A percentile compares a stretch with the other conserved stretches of the same genome.
Evolutionary conservation across 2,329 filamentous ascomycete species (phyloP).

Genomic region (Macrophomina phaseolina): DNA sequence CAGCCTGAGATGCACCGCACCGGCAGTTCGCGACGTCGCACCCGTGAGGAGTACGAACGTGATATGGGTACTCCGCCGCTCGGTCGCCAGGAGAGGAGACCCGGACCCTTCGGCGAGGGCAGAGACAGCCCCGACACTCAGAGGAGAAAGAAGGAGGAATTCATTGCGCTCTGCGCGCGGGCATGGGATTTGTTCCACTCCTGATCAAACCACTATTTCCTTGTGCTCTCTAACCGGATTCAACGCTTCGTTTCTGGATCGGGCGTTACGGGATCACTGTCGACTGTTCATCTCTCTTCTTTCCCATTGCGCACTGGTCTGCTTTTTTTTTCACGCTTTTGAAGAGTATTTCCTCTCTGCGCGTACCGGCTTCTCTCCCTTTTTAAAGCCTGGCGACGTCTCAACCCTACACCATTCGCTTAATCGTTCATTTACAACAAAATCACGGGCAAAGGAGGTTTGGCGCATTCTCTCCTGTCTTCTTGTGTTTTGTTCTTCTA

Average conservation of each 20-base stretch:
- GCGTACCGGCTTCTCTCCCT: slow-evolving; percentile 18
- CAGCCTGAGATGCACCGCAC: slow-evolving; percentile 50
- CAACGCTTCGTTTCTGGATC: slow-evolving; percentile 5
- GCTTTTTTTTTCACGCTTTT: slow-evolving; percentile 6
- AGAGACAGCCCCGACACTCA: slow-evolving; percentile 84
- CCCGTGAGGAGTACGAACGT: slow-evolving; percentile 85
- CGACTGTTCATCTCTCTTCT: neutral
- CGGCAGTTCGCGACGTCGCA: slow-evolving; percentile 73
- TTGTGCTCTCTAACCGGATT: neutral
- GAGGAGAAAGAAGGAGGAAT: slow-evolving; percentile 89
- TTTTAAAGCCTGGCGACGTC: slow-evolving; percentile 20
- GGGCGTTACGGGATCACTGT: slow-evolving; percentile 8
- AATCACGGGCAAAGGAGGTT: neutral
- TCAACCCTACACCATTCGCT: slow-evolving; percentile 21
- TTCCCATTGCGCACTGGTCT: slow-evolving; percentile 7
- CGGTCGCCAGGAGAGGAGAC: slow-evolving; percentile 61
- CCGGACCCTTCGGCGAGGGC: slow-evolving; percentile 76
- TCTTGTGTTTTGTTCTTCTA: slow-evolving; percentile 6
- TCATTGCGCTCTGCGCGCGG: slow-evolving; percentile 81
- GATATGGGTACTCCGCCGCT: slow-evolving; percentile 87
- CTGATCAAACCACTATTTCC: slow-evolving; percentile 48
- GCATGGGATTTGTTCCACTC: slow-evolving; percentile 99
- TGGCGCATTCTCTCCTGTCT: neutral
- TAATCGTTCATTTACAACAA: slow-evolving; percentile 19
- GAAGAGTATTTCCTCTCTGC: neutral